Evolutionary conservation across 2,329 filamentous ascomycete species (phyloP).

Genomic region (Pseudogymnoascus destructans): DNA sequence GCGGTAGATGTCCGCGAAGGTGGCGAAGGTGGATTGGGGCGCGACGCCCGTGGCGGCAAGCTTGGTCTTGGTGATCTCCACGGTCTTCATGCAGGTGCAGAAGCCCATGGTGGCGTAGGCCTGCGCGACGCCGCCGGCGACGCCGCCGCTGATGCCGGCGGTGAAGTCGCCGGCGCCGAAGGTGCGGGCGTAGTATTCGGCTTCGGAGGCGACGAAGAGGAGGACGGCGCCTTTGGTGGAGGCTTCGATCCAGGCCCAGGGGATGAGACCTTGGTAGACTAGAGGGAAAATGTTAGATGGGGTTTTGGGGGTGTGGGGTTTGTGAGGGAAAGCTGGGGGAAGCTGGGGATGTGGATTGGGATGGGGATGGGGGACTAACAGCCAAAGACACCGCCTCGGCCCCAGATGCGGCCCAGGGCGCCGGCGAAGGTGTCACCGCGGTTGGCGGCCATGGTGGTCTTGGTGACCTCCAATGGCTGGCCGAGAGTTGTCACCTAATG

Average conservation of each 20-base stretch:
- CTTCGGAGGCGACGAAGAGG: conserved; percentile 96
- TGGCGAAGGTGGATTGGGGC: conserved; percentile 81
- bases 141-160: conserved; percentile 78
- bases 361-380: conserved; percentile 49
- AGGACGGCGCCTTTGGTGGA: conserved; percentile 98
- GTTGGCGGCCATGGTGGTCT: conserved; percentile 99
- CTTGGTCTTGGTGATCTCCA: conserved; percentile 99
- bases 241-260: conserved; percentile 99
- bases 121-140: conserved; percentile 89
- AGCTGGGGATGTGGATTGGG: no score
- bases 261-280: conserved; percentile 99
- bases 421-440: conserved; percentile 73
- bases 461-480: conserved; percentile 92
- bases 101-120: conserved; percentile 99
- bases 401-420: conserved; percentile 80
- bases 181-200: conserved; percentile 82
- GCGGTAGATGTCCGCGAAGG: conserved; percentile 95
- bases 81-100: conserved; percentile 99
- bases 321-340: background rate
- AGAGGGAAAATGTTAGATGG: conserved; percentile 23
- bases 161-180: conserved; percentile 78
- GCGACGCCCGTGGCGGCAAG: conserved; percentile 69
- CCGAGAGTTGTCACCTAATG: conserved; percentile 40
- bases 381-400: conserved; percentile 81
- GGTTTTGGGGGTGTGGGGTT: background rate